These are phyloP conservation scores for Plasmopara muralis DNA, from an alignment of 352 stramenopile genomes.

Conservation along the genomic window DNA sequence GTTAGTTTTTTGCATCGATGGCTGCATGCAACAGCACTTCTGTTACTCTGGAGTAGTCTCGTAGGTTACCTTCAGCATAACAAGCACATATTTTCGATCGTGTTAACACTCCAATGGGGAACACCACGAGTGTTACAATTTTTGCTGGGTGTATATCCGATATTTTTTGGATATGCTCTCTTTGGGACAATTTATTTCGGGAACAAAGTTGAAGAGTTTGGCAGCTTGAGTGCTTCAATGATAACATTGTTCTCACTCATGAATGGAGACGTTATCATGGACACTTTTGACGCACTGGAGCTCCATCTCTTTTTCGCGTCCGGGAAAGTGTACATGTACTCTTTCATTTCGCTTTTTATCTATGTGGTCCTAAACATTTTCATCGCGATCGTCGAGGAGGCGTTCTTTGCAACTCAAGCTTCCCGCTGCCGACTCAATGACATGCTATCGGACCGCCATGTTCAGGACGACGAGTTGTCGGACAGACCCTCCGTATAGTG, in stretches of 20 bases:
- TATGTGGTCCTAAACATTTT: conserved; percentile 92
- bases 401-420: conserved; percentile 84
- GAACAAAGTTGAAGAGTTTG: conserved; percentile 69
- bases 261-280: conserved; percentile 88
- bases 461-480: not conserved
- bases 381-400: conserved; percentile 88
- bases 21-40: conserved; percentile 55
- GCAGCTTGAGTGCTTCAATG: conserved; percentile 55
- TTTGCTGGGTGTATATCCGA: conserved; percentile 79
- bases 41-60: conserved; percentile 77
- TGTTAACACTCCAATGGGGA: conserved; percentile 82
- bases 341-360: conserved; percentile 89
- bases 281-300: conserved; percentile 84
- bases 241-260: conserved; percentile 85
- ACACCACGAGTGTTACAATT: conserved; percentile 82
- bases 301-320: conserved; percentile 55
- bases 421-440: conserved; percentile 52
- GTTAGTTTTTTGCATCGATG: conserved; percentile 71
- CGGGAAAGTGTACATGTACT: conserved; percentile 80
- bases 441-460: conserved; percentile 40
- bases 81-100: conserved; percentile 81
- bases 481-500: not conserved
- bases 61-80: conserved; percentile 88
- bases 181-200: conserved; percentile 89
- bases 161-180: conserved; percentile 84